phyloP scores from a whole-genome alignment of 371 early-diverging fungal species.

The Mortierella sp. region DNA sequence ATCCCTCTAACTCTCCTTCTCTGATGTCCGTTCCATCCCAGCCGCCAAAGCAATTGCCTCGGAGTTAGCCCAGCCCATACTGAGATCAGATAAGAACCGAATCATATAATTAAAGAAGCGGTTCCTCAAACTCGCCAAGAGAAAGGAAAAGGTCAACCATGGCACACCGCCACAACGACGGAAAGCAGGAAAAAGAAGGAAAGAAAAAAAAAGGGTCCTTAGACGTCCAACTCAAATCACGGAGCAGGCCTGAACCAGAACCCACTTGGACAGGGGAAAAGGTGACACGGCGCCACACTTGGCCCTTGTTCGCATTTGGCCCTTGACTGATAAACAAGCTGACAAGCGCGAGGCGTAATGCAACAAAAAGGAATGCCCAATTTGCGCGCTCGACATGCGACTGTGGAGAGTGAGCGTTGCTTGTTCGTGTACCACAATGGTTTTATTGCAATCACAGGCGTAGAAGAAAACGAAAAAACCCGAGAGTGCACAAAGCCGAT shows the following conservation, averaged over 20 bases:
- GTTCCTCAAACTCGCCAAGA: neutral
- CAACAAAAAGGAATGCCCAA: neutral
- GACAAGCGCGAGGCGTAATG: neutral
- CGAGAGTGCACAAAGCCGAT: neutral
- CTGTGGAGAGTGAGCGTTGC: neutral
- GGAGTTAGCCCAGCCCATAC: neutral
- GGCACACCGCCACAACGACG: neutral
- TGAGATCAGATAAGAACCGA: slow-evolving; percentile 2
- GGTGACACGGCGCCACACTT: neutral
- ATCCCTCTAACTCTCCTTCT: neutral
- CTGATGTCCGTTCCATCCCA: neutral
- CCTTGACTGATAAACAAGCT: neutral
- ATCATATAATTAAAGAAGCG: neutral
- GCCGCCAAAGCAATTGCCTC: neutral
- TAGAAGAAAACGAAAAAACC: neutral
- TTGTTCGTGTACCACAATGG: neutral
- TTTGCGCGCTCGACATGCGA: neutral
- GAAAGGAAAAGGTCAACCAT: neutral
- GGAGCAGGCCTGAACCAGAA: neutral
- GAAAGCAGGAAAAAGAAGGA: neutral
- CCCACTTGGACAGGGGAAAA: neutral
- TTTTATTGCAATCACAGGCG: neutral
- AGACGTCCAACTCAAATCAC: neutral
- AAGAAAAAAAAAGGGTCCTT: neutral
- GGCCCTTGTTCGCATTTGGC: no score